Percentiles rank a stretch among this genome's conserved stretches.
phyloP scores from a whole-genome alignment of 192 early-diverging fungal genomes.

The Neocallimastix lanati region DNA sequence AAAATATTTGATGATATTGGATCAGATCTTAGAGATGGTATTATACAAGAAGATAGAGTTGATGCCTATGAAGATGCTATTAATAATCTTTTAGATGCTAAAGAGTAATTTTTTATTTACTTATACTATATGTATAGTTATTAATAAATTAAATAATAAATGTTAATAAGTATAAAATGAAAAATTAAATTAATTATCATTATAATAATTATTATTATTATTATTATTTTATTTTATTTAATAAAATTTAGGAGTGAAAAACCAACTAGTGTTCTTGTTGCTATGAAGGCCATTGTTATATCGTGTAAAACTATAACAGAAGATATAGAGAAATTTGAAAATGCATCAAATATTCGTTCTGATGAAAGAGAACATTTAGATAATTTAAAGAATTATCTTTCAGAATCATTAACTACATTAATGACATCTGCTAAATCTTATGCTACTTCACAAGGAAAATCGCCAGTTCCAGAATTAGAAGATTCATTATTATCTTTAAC shows the following conservation, averaged over 20 bases:
- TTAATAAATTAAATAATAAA: too few species aligned
- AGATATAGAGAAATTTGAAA: slow-evolving; percentile 53
- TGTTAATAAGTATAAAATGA: too few species aligned
- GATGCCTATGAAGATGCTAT: slow-evolving; percentile 64
- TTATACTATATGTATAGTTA: too few species aligned
- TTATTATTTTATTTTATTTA: too few species aligned
- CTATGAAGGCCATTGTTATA: slow-evolving; percentile 69
- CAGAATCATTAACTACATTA: slow-evolving; percentile 40
- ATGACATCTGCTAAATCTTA: slow-evolving; percentile 60
- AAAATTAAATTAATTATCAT: too few species aligned
- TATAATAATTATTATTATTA: too few species aligned
- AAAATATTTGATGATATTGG: background rate
- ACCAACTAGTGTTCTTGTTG: slow-evolving; percentile 49
- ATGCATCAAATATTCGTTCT: slow-evolving; percentile 15
- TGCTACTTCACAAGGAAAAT: slow-evolving; percentile 17
- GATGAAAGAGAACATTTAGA: slow-evolving; percentile 28
- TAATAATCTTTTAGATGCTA: slow-evolving; percentile 57
- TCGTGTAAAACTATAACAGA: slow-evolving; percentile 68
- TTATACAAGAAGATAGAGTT: slow-evolving; percentile 48
- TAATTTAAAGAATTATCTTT: slow-evolving; percentile 39
- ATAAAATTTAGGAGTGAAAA: slow-evolving; percentile 33
- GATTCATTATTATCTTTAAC: background rate
- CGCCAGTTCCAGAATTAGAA: background rate
- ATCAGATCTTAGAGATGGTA: slow-evolving; percentile 31
- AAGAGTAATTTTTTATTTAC: too few species aligned